Base-by-base conservation (phyloP, 805 yeast genomes). In the Lachancea quebecensis region DNA sequence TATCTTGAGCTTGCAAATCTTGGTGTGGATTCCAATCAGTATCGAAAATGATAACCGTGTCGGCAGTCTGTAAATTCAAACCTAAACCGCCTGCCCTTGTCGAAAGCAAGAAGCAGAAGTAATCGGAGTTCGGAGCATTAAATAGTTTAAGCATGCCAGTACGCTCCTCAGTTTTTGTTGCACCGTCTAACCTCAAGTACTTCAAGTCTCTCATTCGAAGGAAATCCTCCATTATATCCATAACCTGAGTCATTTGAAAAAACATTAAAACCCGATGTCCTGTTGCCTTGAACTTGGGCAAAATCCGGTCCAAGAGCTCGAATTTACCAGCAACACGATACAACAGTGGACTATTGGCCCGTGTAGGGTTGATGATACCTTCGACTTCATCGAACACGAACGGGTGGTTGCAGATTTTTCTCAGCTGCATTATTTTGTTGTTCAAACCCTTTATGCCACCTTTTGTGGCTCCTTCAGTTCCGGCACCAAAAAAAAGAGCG, bases 21-120 rank as follows among this genome's bases (percentile, higher is more conserved):
- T 85, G 95, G 68, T 85, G 95, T 8, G 95, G 95, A 60, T 85
- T 85, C 95, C 95, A 85, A 68, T 85, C 95, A 12, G 91, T 83
- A 63, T 85, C 95, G 61, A 85, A 85, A 51, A 85, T 85, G 51
- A 85, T 79, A 47, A 85, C 95, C 0, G 95, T 85, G 61, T 85
- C 95, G 3, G 95, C 95, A 21, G 90, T 84, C 68, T 85, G 95
- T 62, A 85, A 77, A 64, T 85, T 85, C 58, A 85, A 73, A 59
- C 95, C 95, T 56, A 85, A 75, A 52, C 95, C 95, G 74, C 95
- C 95, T 43, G 95, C 95, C 72, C 95, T 80, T 0, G 95, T 85
- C 0, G 91, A 83, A 48, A 85, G 68, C 48, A 85, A 68, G 70
- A 85, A 85, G 51, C 87, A 81, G 65, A 85, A 85, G 58, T 82